Conservation (phyloP, 495 filamentous ascomycete species). For the Daldinia childiae region DNA sequence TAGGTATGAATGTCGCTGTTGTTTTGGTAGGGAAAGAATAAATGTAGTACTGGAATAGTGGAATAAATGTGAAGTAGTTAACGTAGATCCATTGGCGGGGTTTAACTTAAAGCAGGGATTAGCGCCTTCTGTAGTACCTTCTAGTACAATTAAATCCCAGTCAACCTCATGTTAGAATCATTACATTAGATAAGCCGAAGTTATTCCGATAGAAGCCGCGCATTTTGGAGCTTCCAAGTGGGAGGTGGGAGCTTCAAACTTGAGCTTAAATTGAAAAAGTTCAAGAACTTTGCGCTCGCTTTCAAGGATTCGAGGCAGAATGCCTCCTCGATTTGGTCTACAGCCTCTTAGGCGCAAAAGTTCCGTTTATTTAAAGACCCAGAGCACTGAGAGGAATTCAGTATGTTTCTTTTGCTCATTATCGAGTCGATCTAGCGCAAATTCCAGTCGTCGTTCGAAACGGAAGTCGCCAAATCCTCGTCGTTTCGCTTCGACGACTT, state of each 20-base stretch:
- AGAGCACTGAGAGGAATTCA: conserved; percentile 32
- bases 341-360: conserved; percentile 34
- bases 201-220: conserved; percentile 17
- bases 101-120: background rate
- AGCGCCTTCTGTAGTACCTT: background rate
- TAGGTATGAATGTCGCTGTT: background rate
- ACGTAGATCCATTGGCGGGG: conserved; percentile 7
- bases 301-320: conserved; percentile 30
- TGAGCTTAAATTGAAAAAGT: conserved; percentile 7
- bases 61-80: background rate
- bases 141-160: conserved; percentile 7
- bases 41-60: background rate
- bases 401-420: conserved; percentile 58
- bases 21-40: conserved; percentile 3
- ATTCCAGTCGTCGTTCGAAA: conserved; percentile 27
- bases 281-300: conserved; percentile 16
- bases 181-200: conserved; percentile 16
- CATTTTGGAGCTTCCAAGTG: conserved; percentile 1
- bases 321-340: conserved; percentile 50
- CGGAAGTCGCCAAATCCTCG: conserved; percentile 31
- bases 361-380: conserved; percentile 6
- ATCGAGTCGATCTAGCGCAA: conserved; percentile 25
- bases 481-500: conserved; percentile 26
- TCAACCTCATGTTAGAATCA: background rate
- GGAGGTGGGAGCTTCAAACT: background rate